Evolutionary conservation across 306 rosid species (phyloP).

Genomic region (Quercus aquifolioides): DNA sequence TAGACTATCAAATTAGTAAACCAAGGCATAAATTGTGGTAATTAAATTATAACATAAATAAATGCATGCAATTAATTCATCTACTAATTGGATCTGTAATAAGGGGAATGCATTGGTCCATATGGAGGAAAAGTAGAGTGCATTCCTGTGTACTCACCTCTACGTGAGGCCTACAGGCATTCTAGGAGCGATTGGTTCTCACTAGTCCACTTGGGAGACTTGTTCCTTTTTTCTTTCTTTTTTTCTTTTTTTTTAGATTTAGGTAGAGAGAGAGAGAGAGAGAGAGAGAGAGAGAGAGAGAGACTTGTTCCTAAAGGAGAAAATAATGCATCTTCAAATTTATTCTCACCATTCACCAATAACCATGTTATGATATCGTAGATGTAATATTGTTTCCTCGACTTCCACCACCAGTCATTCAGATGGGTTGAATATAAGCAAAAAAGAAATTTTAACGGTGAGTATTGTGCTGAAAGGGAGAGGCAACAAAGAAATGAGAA

Average conservation of each 20-base stretch:
- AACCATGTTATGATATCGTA: background rate
- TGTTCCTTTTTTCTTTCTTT: background rate
- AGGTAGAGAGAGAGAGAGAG: too few relatives aligned
- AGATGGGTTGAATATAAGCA: background rate
- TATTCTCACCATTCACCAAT: background rate
- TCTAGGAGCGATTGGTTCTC: background rate
- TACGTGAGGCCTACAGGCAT: background rate
- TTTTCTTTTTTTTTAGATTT: too few relatives aligned
- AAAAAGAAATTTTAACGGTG: too few relatives aligned
- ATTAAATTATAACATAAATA: constrained; percentile 4
- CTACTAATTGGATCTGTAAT: background rate
- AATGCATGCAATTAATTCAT: background rate
- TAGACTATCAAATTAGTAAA: constrained; percentile 88
- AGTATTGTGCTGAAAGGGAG: too few relatives aligned
- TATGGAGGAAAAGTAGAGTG: background rate
- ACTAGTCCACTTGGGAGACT: background rate
- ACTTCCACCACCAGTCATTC: background rate
- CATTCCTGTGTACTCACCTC: background rate
- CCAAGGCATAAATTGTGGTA: constrained; percentile 96
- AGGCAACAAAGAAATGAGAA: too few relatives aligned
- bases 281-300: too few relatives aligned
- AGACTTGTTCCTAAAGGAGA: background rate
- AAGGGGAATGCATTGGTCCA: background rate
- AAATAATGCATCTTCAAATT: background rate
- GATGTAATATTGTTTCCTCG: background rate